Percentiles rank a stretch among this genome's conserved stretches.
Conservation (phyloP, 441 rosid genomes). For the Jatropha podagrica region DNA sequence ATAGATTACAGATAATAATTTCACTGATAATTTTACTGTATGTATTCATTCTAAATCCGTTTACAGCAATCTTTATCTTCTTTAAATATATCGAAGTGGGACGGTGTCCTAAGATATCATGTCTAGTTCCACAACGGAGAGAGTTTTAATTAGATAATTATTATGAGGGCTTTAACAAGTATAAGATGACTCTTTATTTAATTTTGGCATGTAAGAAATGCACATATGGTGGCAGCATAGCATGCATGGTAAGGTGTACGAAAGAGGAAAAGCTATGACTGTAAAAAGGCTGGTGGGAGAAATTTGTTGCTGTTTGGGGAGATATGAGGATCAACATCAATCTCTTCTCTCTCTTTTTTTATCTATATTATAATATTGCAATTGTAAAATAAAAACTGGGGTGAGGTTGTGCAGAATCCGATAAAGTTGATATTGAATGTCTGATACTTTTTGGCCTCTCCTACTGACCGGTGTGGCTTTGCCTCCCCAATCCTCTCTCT, state of each 20-base stretch:
- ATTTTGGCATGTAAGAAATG: no score
- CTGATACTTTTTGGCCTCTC: conserved; percentile 13
- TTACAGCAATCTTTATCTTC: no score
- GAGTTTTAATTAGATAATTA: no score
- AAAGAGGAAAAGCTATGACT: conserved; percentile 34
- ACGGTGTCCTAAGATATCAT: no score
- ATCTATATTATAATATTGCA: background rate
- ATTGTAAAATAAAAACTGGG: background rate
- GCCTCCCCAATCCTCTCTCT: conserved; percentile 14
- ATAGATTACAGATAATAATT: no score
- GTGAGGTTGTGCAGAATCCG: conserved; percentile 29
- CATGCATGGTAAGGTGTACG: conserved; percentile 27
- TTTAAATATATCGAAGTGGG: no score
- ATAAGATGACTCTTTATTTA: no score
- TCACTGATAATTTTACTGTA: no score
- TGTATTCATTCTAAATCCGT: no score
- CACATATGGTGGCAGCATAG: background rate
- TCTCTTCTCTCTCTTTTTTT: background rate
- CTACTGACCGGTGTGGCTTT: background rate
- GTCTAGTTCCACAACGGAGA: no score
- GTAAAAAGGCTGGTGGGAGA: conserved; percentile 45
- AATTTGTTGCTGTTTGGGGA: conserved; percentile 38
- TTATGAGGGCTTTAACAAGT: no score
- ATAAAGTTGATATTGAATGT: conserved; percentile 29
- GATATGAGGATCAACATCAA: conserved; percentile 9